Evolutionary conservation across 2,329 filamentous ascomycete species (phyloP).

Genomic region (Colletotrichum liriopes): DNA sequence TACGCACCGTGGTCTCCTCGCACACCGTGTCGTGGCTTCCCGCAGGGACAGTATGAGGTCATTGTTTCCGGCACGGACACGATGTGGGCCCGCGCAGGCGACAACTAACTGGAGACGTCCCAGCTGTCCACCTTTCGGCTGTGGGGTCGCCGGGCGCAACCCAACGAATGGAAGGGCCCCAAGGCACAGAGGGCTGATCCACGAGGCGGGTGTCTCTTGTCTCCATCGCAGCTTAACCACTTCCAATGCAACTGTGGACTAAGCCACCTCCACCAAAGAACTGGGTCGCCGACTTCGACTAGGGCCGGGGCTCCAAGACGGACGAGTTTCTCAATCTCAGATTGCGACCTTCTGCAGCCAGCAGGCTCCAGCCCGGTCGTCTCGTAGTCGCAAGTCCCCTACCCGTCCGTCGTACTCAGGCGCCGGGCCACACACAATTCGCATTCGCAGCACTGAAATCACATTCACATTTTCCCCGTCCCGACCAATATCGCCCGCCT

Average conservation of each 20-base stretch:
- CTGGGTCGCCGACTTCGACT: slow-evolving; percentile 1
- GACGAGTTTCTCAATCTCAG: not conserved
- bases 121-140: not conserved
- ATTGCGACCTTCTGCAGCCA: not conserved
- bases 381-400: not conserved
- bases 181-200: slow-evolving; percentile 24
- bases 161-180: slow-evolving; percentile 18
- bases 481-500: not conserved
- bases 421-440: slow-evolving; percentile 2
- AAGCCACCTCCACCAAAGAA: slow-evolving; percentile 14
- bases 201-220: slow-evolving; percentile 17
- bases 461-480: slow-evolving; percentile 9
- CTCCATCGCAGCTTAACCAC: slow-evolving; percentile 30
- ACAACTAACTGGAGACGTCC: slow-evolving; percentile 32
- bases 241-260: slow-evolving; percentile 18
- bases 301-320: not conserved
- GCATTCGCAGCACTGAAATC: slow-evolving; percentile 6
- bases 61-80: slow-evolving; percentile 32
- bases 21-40: not conserved
- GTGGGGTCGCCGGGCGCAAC: not conserved
- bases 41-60: slow-evolving; percentile 37
- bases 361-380: not conserved
- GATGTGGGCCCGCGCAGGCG: slow-evolving; percentile 10
- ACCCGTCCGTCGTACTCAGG: not conserved
- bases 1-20: not conserved